Conservation (phyloP, 148 eudicot species). For the Cornus kousa region DNA sequence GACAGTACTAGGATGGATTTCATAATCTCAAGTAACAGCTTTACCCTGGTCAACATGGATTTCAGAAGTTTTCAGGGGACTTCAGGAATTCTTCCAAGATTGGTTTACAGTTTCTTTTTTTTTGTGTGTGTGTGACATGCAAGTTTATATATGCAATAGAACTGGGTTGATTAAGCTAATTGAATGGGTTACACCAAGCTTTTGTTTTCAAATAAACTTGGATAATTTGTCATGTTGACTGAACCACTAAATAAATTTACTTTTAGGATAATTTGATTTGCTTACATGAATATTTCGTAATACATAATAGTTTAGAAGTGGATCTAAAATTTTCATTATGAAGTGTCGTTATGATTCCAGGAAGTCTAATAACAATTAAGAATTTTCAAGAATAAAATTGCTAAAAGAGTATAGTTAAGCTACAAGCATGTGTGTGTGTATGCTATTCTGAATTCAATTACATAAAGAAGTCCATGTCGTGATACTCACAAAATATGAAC, state of each 20-base stretch:
- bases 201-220: not conserved
- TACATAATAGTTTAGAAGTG: not conserved
- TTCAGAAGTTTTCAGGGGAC: not conserved
- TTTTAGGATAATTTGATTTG: not conserved
- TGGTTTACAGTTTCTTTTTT: no score
- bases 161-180: not conserved
- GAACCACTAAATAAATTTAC: not conserved
- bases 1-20: not conserved
- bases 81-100: no score
- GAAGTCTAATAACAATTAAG: not conserved
- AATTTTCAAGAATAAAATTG: not conserved
- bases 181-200: not conserved
- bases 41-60: not conserved
- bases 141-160: not conserved
- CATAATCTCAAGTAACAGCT: not conserved
- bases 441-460: not conserved
- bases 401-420: not conserved
- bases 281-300: not conserved
- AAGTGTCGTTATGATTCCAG: not conserved
- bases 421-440: not conserved
- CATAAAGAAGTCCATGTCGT: not conserved
- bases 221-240: not conserved
- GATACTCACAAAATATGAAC: conserved; percentile 59
- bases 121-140: not conserved
- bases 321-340: not conserved